Evolutionary conservation across 495 filamentous ascomycete genomes (phyloP), one percentile per base, ranked within the genome.

Genomic region (Margaritispora aquatica): DNA sequence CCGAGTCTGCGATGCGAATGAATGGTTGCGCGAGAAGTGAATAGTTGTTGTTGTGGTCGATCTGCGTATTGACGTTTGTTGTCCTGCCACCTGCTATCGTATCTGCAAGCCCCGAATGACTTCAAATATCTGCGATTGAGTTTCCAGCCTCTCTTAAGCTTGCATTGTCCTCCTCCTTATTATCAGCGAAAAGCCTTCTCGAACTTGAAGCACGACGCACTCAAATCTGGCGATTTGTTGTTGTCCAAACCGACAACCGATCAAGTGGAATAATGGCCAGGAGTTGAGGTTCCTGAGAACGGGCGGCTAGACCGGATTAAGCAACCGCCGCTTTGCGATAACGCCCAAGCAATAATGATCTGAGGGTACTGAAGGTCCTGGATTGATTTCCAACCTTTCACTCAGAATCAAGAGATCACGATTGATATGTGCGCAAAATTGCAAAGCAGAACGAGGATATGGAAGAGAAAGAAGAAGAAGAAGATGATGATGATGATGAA

Each of bases 11-110:
- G 55, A 58, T 53, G 21, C 23, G 29, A 26, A 19, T 54, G 51
- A 23, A n/a, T 10, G 11, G 10, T 8, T 51, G 19, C 49, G 41
- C 26, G 52, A 22, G 29, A 13, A 5, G 29, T 34, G 29, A n/a
- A 13, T 34, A 46, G 31, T 48, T 10, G 23, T 63, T 1, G 44
- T 48, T 31, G 26, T 26, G 22, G 49, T 27, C 36, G 60, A 53
- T 59, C 51, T 55, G 46, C 11, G 49, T 62, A 47, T 54, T 55
- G 58, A 57, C 29, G 36, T 58, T 50, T 58, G 65, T 63, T 63
- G 65, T 57, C 62, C 62, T 60, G 62, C 59, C 62, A 64, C 65
- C 62, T 64, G 58, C 56, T 59, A 61, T 62, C 61, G 52, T 44
- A 46, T 56, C 46, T 63, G 21, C 21, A 47, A 24, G 31, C 1